Percentiles rank a stretch among this genome's conserved stretches.
Conservation (phyloP, 805 yeast species). For the Saccharomyces jurei region DNA sequence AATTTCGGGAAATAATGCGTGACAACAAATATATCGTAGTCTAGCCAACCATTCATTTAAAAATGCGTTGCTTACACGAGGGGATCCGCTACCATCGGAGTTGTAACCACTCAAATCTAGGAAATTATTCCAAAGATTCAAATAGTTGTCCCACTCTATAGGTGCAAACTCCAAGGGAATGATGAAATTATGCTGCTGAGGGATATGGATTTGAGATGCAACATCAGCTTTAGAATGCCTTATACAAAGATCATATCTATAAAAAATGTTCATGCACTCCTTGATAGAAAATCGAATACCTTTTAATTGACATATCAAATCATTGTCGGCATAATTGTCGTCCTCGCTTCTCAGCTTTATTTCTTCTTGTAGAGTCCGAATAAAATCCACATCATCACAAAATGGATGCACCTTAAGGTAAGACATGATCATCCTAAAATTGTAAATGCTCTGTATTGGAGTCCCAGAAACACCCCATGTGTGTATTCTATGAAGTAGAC, state of each 20-base stretch:
- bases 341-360: constrained; percentile 3
- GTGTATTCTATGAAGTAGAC: constrained; percentile 73
- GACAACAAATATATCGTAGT: constrained; percentile 76
- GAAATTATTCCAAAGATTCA: constrained; percentile 54
- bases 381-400: constrained; percentile 26
- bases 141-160: constrained; percentile 79
- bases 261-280: constrained; percentile 48
- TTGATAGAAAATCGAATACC: constrained; percentile 24
- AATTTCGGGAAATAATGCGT: constrained; percentile 42
- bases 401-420: constrained; percentile 68
- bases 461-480: constrained; percentile 98
- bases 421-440: constrained; percentile 60
- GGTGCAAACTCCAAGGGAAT: constrained; percentile 70
- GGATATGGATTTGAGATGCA: constrained; percentile 63
- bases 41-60: constrained; percentile 64
- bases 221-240: constrained; percentile 86
- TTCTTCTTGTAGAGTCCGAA: constrained; percentile 6
- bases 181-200: constrained; percentile 66
- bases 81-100: constrained; percentile 40
- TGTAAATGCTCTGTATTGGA: constrained; percentile 63
- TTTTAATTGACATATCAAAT: constrained; percentile 8
- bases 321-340: background rate
- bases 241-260: constrained; percentile 39
- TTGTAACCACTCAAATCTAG: constrained; percentile 46
- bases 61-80: constrained; percentile 43